Base-by-base conservation (phyloP, 129 eudicot species). In the Pseudognaphalium luteoalbum region DNA sequence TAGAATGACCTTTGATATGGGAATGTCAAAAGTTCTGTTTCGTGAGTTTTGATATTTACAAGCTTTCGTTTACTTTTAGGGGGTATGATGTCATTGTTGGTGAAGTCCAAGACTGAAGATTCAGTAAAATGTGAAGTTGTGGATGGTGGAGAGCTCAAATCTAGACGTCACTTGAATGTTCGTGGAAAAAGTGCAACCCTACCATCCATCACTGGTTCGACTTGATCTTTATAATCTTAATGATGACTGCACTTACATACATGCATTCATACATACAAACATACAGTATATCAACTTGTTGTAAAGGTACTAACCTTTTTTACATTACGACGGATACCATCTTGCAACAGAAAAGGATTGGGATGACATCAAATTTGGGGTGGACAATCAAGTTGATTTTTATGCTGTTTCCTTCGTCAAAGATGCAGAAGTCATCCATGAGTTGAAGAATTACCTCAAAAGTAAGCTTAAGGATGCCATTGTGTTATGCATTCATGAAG, bases 321-420 rank as follows among this genome's bases (percentile, higher is more conserved):
- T n/a, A 42, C 17, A 51, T 63, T 64, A 47, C 30, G 28, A 19
- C 59, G 73, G 37, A 16, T 39, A 16, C 60, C 52, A 2, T 41
- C 71, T 20, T 80, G 70, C 64, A 71, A 83, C 97, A 93, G 98
- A 93, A 66, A 93, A 93, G 73, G 98, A 93, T 59, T 93, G 98
- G 98, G 98, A 93, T 79, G 98, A 93, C 57, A 91, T 93, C 83
- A 93, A 93, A 85, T 93, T 93, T 82, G 97, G 98, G 66, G 98
- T 91, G 76, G 98, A 93, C 82, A 91, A 93, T 74, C 73, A 87
- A 74, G 93, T 93, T 84, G 98, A 93, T 76, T 93, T 91, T 77
- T 93, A 91, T 72, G 98, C 98, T 33, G 98, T 93, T 74, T 93
- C 98, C 62, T 93, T 93, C 71, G 97, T 93, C 54, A 93, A 93